Percentiles rank a stretch among this genome's conserved stretches.
Conservation (phyloP, 305 asterid species). For the Rubia peregrina region DNA sequence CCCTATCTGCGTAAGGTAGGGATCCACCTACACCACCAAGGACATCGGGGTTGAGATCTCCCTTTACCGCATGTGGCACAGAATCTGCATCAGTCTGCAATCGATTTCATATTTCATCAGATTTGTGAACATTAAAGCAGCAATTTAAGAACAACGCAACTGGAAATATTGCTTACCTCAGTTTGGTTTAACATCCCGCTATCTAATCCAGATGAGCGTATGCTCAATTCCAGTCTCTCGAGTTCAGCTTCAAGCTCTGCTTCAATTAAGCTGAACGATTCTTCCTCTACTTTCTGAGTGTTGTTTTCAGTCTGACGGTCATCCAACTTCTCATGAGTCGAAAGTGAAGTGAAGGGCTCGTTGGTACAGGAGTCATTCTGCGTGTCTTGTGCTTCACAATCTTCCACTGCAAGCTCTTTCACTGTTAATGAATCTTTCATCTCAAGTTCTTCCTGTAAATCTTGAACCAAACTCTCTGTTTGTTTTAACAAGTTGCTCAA, state of each 20-base stretch:
- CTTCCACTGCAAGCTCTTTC: constrained; percentile 65
- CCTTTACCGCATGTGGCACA: constrained; percentile 35
- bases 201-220: constrained; percentile 45
- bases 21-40: constrained; percentile 24
- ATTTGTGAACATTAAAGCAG: neutral
- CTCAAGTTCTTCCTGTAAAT: constrained; percentile 87
- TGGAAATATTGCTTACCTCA: constrained; percentile 41
- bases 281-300: constrained; percentile 41
- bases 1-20: constrained; percentile 38
- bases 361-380: constrained; percentile 25
- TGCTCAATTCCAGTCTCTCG: constrained; percentile 66
- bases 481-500: constrained; percentile 53
- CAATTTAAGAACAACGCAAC: neutral
- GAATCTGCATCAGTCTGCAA: constrained; percentile 57
- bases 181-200: constrained; percentile 34
- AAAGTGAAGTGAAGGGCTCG: constrained; percentile 25
- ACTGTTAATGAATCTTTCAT: constrained; percentile 84
- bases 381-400: constrained; percentile 40
- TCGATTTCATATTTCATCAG: constrained; percentile 10
- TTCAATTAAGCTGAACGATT: constrained; percentile 67
- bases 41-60: constrained; percentile 44
- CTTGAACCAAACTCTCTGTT: constrained; percentile 67
- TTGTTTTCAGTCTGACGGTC: constrained; percentile 21
- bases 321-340: constrained; percentile 25
- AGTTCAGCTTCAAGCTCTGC: constrained; percentile 96